Conservation (phyloP, 2,329 filamentous ascomycete genomes). For the Neophaeococcomyces aloes region DNA sequence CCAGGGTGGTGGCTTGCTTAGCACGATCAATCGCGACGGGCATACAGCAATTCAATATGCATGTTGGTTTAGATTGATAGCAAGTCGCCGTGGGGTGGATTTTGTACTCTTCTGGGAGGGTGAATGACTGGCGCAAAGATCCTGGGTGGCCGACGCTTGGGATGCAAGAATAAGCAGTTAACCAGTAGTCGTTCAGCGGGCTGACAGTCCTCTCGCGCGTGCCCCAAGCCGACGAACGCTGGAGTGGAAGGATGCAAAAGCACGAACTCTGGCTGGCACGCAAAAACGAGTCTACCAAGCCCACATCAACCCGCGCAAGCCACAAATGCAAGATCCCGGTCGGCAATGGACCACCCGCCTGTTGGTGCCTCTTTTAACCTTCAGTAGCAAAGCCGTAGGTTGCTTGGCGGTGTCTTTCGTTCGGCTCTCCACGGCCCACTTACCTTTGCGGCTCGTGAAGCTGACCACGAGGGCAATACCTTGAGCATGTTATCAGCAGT, state of each 20-base stretch:
- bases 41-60: not conserved
- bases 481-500: too few relatives aligned
- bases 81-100: too few relatives aligned
- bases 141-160: not conserved
- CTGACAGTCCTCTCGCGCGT: too few relatives aligned
- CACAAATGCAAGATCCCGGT: not conserved
- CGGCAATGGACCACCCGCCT: not conserved
- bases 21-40: conserved; percentile 1
- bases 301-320: not conserved
- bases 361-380: not conserved
- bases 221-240: conserved; percentile 4
- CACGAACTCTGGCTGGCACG: not conserved
- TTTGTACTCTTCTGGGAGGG: too few relatives aligned
- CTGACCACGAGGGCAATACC: too few relatives aligned
- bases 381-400: not conserved
- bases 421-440: not conserved
- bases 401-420: not conserved
- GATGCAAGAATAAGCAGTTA: too few relatives aligned
- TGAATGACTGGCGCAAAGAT: not conserved
- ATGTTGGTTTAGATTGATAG: not conserved
- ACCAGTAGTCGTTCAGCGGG: too few relatives aligned
- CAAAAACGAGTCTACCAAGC: not conserved
- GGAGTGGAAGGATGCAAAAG: not conserved
- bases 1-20: conserved; percentile 5
- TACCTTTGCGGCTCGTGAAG: too few relatives aligned